Base-by-base conservation (phyloP, 2,329 filamentous ascomycete genomes). In the Juglanconis oblonga region DNA sequence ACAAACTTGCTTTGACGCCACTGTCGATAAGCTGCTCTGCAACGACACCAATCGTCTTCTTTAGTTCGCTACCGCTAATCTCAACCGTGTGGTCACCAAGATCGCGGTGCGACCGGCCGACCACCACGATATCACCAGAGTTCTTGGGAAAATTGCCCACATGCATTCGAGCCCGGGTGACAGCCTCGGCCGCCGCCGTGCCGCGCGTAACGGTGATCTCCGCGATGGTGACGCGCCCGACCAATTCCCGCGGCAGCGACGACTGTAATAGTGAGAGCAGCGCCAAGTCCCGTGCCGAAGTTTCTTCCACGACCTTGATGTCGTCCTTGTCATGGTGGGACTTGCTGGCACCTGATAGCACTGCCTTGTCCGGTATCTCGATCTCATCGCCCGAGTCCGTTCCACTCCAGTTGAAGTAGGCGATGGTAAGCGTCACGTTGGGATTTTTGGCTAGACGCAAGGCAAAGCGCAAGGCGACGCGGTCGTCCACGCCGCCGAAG, bases 401-500 rank as follows among this genome's bases (percentile, higher is more conserved):
- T n/a, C 53, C 63, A 4, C 67, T 65, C 66, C 67, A 73, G 31
- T 73, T 74, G 32, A 91, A 79, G 62, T 87, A 86, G 1, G 89
- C 78, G 36, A 97, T 82, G 0, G 90, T 94, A 0, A 87, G 91
- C 0, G 91, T 93, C 32, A 97, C 86, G 48, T 90, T 85, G 4
- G 85, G 82, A 68, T 92, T 95, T 71, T 88, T 87, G 1, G 88
- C 91, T 1, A 99, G 81, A 69, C 97, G 94, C 3, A 98, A 80
- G 3, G 94, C 89, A 31, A 98, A 84, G 1, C 87, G 81, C 0
- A 98, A 80, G 0, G 92, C 93, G 4, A 88, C 85, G 7, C 86
- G 84, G 69, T 97, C 94, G 69, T 99, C 95, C 1, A 80, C 77
- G 8, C 91, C 91, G 17, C 94, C 93, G 61, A 97, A 87, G 74